These are phyloP conservation scores for Glomus cerebriforme DNA, from an alignment of 192 early-diverging fungal species.

Conservation along the genomic window DNA sequence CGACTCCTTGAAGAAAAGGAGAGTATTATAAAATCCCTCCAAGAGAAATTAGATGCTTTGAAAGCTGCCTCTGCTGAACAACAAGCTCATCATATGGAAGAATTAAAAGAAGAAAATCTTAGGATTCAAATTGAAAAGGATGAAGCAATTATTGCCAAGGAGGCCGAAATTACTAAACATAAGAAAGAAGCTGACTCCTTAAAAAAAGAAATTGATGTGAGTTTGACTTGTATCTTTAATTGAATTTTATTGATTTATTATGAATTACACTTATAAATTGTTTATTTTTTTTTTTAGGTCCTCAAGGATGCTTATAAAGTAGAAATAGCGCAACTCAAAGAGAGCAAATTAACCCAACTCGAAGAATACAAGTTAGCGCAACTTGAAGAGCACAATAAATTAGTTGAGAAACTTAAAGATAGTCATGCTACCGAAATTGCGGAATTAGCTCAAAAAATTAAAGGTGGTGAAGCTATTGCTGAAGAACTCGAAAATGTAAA, in stretches of 20 bases:
- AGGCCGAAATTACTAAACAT: conserved; percentile 2
- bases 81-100: conserved; percentile 6
- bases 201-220: background rate
- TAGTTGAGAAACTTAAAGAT: background rate
- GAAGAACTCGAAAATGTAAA: background rate
- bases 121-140: conserved; percentile 18
- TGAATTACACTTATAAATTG: background rate
- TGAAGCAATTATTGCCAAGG: conserved; percentile 22
- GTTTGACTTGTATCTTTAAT: too few species aligned
- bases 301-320: background rate
- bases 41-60: conserved; percentile 22
- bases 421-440: background rate
- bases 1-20: conserved; percentile 28
- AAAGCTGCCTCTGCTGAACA: conserved; percentile 1
- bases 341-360: too few species aligned
- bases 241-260: background rate
- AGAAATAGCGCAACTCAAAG: too few species aligned
- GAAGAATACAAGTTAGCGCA: background rate
- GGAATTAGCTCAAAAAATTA: conserved; percentile 2
- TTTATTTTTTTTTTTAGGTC: background rate
- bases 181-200: background rate
- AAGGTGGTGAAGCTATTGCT: conserved; percentile 2
- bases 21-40: background rate
- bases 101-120: conserved; percentile 19
- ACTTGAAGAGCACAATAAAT: background rate